Base-by-base conservation (phyloP, 306 rosid species). In the Vachellia pachyceras region DNA sequence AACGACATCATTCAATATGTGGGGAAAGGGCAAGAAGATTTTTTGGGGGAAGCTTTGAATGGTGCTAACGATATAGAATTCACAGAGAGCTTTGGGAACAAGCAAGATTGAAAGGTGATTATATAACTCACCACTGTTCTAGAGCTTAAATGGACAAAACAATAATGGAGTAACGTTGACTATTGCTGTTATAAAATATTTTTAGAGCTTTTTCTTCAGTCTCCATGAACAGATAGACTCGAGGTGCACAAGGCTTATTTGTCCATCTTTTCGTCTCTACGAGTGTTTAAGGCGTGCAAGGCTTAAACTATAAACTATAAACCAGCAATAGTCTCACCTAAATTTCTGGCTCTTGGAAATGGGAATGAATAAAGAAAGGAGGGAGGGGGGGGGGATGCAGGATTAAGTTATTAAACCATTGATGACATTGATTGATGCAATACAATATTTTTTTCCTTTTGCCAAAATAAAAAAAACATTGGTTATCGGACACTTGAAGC, bases 1-100 rank as follows among this genome's bases (percentile, higher is more conserved):
- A 81, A 69, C 37, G 69, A 25, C 47, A 76, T 75, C 77, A 76
- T 82, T 81, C 58, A 82, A 80, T 20, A 65, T 70, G 73, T 17
- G 50, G 47, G 77, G 63, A 61, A 42, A 46, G 7, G 33, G 69
- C 25, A 46, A 54, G 69, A 42, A 39, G 35, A 58, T 10, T 22
- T 39, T 47, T 47, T 47, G 3, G 13, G 23, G 13, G 33, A 45
- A 15, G 25, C 29, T 42, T 63, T 5, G 37, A 20, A 40, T 1
- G 29, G 9, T 17, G 65, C 35, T 58, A 18, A 11, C 23, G 60
- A 54, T 46, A 10, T 4, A 45, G 33, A 29, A 35, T 41, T 35
- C 10, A 10, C 4, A 67, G 46, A 47, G 41, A 41, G 66, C 7
- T 67, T 40, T 18, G 33, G 69, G 73, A n/a, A n/a, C n/a, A 61